Evolutionary conservation across 2,329 filamentous ascomycete genomes (phyloP).

Genomic region (Aspergillus brunneoviolaceus): DNA sequence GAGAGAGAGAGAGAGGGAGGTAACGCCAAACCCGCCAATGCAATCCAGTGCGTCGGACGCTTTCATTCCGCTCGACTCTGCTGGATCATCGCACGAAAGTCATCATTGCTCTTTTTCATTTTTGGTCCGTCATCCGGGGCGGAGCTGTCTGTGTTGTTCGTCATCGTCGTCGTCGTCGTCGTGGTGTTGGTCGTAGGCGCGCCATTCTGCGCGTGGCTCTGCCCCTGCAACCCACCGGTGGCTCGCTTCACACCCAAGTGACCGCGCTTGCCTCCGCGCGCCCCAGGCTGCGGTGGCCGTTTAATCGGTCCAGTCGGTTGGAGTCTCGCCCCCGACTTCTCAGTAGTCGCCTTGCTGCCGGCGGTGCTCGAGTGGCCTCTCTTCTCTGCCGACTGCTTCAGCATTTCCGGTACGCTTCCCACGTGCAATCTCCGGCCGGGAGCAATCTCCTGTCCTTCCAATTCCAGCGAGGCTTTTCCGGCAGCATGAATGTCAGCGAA

Average conservation of each 20-base stretch:
- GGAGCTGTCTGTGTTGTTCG: slow-evolving; percentile 23
- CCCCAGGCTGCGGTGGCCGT: slow-evolving; percentile 47
- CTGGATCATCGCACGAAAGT: slow-evolving; percentile 57
- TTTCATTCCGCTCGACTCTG: slow-evolving; percentile 35
- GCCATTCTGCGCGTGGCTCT: slow-evolving; percentile 19
- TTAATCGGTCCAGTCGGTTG: slow-evolving; percentile 40
- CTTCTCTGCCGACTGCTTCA: slow-evolving; percentile 42
- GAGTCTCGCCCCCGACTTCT: slow-evolving; percentile 29
- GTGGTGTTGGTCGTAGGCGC: slow-evolving; percentile 22
- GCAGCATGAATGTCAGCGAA: slow-evolving; percentile 69
- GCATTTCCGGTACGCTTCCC: slow-evolving; percentile 55
- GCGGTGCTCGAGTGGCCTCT: slow-evolving; percentile 34
- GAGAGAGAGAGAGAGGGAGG: background rate
- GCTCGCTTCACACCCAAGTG: slow-evolving; percentile 51
- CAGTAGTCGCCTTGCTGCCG: slow-evolving; percentile 41
- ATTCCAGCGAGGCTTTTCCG: slow-evolving; percentile 57
- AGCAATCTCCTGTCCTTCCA: slow-evolving; percentile 48
- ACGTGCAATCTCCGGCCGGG: slow-evolving; percentile 45
- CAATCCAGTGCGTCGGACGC: slow-evolving; percentile 23
- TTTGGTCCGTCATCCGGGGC: slow-evolving; percentile 21
- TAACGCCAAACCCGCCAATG: slow-evolving; percentile 32
- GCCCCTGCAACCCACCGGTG: background rate
- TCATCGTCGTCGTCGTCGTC: slow-evolving; percentile 29
- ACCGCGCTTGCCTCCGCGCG: slow-evolving; percentile 46
- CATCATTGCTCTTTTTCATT: slow-evolving; percentile 55